Base-by-base conservation (phyloP, 1,139 yeast species). In the Geotrichum cucujoidarum region DNA sequence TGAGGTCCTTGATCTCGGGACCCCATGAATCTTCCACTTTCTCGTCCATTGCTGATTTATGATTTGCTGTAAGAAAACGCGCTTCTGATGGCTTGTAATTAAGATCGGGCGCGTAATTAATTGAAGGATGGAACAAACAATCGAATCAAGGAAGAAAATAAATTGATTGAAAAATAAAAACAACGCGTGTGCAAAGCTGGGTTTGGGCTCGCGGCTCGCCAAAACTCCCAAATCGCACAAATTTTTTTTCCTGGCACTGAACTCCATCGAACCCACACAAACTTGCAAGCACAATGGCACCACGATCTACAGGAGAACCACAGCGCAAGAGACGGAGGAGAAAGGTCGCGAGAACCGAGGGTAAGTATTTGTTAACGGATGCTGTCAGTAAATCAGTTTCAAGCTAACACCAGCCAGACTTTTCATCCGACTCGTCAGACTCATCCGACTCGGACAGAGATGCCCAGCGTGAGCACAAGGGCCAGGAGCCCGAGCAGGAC, bases 1-100 rank as follows among this genome's bases (percentile, higher is more conserved):
- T 65, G 30, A 78, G 62, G 42, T 69, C 68, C 48, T 71, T 66
- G 44, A 81, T 68, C 47, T 69, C 73, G 30, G 46, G 32, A 29
- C 35, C 22, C 24, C 43, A 39, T 14, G 30, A 14, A 16, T 20
- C 6, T 10, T 20, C 43, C 16, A 39, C 5, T 18, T 39, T 14
- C 4, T 29, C 43, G 13, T 39, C 43, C 43, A 39, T 39, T 29
- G 14, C 30, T 8, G 6, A n/a, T n/a, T n/a, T n/a, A n/a, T n/a
- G n/a, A n/a, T n/a, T n/a, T n/a, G n/a, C n/a, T n/a, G n/a, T n/a
- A n/a, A n/a, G n/a, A 13, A 18, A 18, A 16, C 18, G 5, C 30
- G 14, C 5, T 18, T 17, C 16, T 17, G 3, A 11, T 4, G 16
- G 10, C 16, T 24, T 25, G 21, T 10, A 32, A 37, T 20, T 11